phyloP scores from a whole-genome alignment of 345 rosid genomes.

The Jatropha curcas region DNA sequence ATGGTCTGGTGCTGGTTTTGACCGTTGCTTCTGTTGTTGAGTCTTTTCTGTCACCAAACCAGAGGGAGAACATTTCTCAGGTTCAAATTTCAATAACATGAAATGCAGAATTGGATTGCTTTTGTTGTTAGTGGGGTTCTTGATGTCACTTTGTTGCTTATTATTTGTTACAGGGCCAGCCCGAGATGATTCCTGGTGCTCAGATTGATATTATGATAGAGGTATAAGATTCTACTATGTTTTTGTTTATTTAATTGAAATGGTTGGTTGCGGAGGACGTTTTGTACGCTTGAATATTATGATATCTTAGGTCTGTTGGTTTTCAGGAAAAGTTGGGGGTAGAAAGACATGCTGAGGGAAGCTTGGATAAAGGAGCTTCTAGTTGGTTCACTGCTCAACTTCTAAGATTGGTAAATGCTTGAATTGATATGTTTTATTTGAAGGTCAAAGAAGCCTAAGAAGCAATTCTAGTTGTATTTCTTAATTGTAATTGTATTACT shows the following conservation, averaged over 20 bases:
- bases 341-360: constrained; percentile 17
- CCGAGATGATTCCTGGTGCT: constrained; percentile 75
- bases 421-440: background rate
- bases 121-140: constrained; percentile 1
- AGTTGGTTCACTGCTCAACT: constrained; percentile 56
- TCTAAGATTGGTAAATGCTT: constrained; percentile 56
- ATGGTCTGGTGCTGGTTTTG: constrained; percentile 47
- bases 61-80: constrained; percentile 50
- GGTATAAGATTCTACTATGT: constrained; percentile 38
- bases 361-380: constrained; percentile 37
- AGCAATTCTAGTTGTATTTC: no score
- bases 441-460: background rate
- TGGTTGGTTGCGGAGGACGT: background rate
- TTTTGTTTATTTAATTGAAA: constrained; percentile 23
- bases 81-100: constrained; percentile 27
- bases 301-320: constrained; percentile 13
- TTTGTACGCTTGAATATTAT: constrained; percentile 5
- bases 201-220: constrained; percentile 71
- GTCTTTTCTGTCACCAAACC: constrained; percentile 56
- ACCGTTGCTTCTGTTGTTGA: constrained; percentile 88
- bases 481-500: no score
- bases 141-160: constrained; percentile 17
- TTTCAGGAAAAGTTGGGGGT: constrained; percentile 43
- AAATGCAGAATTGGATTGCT: background rate
- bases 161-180: constrained; percentile 48